These are phyloP conservation scores for Lasiosphaeria hispida DNA, from an alignment of 495 filamentous ascomycete species.

Conservation along the genomic window DNA sequence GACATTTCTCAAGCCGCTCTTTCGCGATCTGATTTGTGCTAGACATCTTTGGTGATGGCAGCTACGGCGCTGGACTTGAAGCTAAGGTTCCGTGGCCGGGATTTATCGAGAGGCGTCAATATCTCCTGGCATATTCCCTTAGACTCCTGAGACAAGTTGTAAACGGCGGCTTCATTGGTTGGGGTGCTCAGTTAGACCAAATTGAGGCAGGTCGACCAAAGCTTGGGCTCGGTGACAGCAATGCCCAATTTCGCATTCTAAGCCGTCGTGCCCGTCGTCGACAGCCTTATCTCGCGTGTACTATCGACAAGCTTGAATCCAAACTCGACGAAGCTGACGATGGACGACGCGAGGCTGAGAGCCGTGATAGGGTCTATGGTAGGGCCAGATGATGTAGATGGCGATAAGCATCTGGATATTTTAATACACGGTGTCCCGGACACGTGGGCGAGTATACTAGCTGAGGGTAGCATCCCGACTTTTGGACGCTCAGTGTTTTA, in stretches of 20 bases:
- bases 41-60: not conserved
- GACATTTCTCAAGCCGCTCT: not conserved
- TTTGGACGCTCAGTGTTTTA: no score
- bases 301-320: not conserved
- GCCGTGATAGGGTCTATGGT: conserved; percentile 6
- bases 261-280: not conserved
- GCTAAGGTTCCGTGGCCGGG: not conserved
- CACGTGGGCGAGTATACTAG: no score
- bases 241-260: not conserved
- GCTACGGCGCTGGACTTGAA: not conserved
- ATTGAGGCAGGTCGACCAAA: not conserved
- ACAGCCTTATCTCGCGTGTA: not conserved
- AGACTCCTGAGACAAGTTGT: not conserved
- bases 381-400: no score
- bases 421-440: no score
- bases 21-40: not conserved
- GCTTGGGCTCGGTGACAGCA: not conserved
- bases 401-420: no score
- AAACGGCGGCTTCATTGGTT: not conserved
- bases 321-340: conserved; percentile 2
- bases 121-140: not conserved
- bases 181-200: not conserved
- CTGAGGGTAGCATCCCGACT: no score
- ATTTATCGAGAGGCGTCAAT: not conserved
- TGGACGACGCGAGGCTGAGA: not conserved